A percentile compares a stretch with the other conserved stretches of the same genome.
Conservation (phyloP, 1,284 basidiomycete species). For the Leccinum laetum region DNA sequence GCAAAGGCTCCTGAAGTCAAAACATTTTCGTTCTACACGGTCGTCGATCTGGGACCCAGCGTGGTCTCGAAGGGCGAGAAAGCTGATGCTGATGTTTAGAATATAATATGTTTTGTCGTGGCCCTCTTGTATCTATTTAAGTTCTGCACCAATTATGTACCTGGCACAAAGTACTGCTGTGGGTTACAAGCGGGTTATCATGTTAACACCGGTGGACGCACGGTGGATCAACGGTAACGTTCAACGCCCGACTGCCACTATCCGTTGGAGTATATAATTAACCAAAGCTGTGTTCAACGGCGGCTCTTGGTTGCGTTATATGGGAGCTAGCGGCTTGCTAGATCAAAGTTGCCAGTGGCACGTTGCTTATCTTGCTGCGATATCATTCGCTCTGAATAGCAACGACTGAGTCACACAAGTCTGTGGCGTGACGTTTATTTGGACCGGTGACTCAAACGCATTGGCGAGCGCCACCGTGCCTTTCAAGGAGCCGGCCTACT, state of each 20-base stretch:
- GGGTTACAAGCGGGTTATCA: neutral
- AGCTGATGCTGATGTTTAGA: conserved; percentile 28
- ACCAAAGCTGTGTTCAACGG: neutral
- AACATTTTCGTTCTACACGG: conserved; percentile 85
- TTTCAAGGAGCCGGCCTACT: neutral
- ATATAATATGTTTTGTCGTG: neutral
- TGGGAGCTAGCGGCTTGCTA: neutral
- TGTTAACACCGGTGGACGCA: neutral
- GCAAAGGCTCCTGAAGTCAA: conserved; percentile 67
- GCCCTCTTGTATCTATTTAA: neutral
- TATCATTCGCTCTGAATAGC: neutral
- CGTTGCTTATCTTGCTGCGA: neutral
- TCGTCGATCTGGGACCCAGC: conserved; percentile 75
- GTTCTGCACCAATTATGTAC: neutral
- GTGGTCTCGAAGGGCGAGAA: conserved; percentile 59
- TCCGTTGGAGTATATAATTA: neutral
- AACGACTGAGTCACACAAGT: neutral
- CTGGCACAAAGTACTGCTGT: no score
- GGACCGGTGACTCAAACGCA: neutral
- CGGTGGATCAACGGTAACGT: neutral
- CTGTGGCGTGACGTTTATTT: neutral
- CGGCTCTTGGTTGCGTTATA: neutral
- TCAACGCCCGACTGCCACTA: neutral
- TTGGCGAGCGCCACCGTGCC: neutral
- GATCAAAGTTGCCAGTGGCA: neutral